These are phyloP conservation scores for Candida lessepsii DNA, from an alignment of 805 yeast species.

Conservation along the genomic window DNA sequence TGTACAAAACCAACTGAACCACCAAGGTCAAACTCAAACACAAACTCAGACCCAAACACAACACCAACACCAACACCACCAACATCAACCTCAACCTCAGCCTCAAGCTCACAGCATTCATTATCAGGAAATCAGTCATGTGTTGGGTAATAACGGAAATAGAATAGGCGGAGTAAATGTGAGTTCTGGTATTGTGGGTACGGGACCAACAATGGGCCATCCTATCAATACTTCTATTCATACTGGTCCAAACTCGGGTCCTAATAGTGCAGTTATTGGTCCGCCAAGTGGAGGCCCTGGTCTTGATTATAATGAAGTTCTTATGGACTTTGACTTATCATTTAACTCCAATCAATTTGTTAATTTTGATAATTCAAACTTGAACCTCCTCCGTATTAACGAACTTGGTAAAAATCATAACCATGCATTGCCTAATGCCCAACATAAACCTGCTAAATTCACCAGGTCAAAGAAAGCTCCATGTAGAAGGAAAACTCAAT, in stretches of 20 bases:
- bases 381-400: slow-evolving; percentile 9
- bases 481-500: neutral
- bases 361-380: slow-evolving; percentile 10
- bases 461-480: slow-evolving; percentile 3
- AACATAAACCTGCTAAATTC: slow-evolving; percentile 13
- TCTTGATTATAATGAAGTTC: slow-evolving; percentile 1
- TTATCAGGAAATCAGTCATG: no score
- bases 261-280: no score
- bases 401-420: neutral
- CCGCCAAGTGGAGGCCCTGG: no score
- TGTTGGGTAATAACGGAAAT: no score
- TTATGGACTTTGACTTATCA: slow-evolving; percentile 13
- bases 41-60: no score
- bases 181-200: no score
- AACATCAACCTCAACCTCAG: no score
- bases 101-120: no score
- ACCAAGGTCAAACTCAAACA: neutral
- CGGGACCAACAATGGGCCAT: neutral
- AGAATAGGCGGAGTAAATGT: no score
- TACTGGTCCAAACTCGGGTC: neutral
- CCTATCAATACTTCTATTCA: neutral
- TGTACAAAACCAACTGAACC: neutral
- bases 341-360: slow-evolving; percentile 15
- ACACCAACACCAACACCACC: no score
- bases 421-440: slow-evolving; percentile 24